Conservation (phyloP, 306 rosid genomes). For the Quercus agrifolia region DNA sequence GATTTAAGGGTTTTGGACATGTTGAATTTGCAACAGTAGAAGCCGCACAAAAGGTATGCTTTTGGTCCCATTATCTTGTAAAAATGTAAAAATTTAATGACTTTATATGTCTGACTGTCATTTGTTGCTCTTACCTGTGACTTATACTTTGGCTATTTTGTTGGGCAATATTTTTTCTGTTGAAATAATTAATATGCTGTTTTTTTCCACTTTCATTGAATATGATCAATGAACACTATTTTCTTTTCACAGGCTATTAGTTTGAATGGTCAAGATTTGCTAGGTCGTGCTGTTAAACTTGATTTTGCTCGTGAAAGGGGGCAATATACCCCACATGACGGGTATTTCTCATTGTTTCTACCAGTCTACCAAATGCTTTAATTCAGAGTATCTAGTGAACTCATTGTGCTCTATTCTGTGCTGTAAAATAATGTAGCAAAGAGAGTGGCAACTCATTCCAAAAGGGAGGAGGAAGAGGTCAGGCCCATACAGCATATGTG, state of each 20-base stretch:
- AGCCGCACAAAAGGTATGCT: conserved; percentile 52
- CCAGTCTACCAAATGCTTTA: background rate
- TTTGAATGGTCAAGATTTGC: conserved; percentile 43
- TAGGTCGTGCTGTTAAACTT: conserved; percentile 50
- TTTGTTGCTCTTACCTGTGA: no score
- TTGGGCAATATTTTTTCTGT: background rate
- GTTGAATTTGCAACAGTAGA: conserved; percentile 70
- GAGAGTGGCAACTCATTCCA: conserved; percentile 47
- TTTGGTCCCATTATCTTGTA: background rate
- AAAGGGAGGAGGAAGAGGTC: conserved; percentile 42
- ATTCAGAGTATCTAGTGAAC: background rate
- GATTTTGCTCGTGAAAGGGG: conserved; percentile 75
- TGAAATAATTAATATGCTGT: background rate
- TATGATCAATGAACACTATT: background rate
- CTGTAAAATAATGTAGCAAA: conserved; percentile 23
- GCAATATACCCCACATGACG: conserved; percentile 51
- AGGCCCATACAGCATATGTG: conserved; percentile 43
- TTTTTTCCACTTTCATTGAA: background rate
- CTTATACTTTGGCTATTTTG: no score
- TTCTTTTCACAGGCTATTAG: conserved; percentile 49
- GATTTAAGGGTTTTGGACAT: conserved; percentile 78
- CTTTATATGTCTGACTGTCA: background rate
- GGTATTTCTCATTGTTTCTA: conserved; percentile 24
- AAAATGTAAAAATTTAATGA: background rate
- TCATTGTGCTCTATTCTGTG: background rate